Percentiles rank a stretch among this genome's conserved stretches.
These are phyloP conservation scores for Didymella arachidicola DNA, from an alignment of 2,329 filamentous ascomycete genomes.

Conservation along the genomic window DNA sequence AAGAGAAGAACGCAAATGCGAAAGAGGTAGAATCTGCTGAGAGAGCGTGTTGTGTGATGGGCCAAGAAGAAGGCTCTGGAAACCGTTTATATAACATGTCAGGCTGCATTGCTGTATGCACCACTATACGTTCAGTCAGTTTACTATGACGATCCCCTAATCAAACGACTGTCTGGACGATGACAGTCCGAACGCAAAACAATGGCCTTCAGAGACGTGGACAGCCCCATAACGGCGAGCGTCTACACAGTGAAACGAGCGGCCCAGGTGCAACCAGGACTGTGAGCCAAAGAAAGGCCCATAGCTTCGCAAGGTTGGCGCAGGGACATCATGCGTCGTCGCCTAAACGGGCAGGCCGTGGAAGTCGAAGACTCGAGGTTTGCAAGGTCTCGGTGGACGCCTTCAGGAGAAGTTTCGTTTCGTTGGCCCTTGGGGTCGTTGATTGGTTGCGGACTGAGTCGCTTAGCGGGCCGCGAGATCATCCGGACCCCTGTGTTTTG, in stretches of 20 bases:
- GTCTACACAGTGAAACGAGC: slow-evolving; percentile 44
- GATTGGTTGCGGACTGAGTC: slow-evolving; percentile 40
- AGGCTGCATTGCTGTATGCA: slow-evolving; percentile 14
- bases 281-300: slow-evolving; percentile 43
- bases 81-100: slow-evolving; percentile 38
- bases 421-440: slow-evolving; percentile 18
- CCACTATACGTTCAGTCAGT: slow-evolving; percentile 22
- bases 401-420: slow-evolving; percentile 42
- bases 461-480: slow-evolving; percentile 37
- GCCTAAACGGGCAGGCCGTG: slow-evolving; percentile 28
- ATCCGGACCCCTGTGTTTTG: slow-evolving; percentile 41
- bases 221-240: slow-evolving; percentile 39
- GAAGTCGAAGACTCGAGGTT: slow-evolving; percentile 22
- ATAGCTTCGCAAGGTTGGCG: slow-evolving; percentile 24
- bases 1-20: slow-evolving; percentile 20
- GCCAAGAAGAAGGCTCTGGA: slow-evolving; percentile 19
- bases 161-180: slow-evolving; percentile 39
- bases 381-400: slow-evolving; percentile 24
- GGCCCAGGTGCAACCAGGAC: slow-evolving; percentile 30
- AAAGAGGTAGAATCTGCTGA: slow-evolving; percentile 30
- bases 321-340: slow-evolving; percentile 42
- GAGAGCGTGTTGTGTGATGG: slow-evolving; percentile 35
- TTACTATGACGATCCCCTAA: slow-evolving; percentile 41
- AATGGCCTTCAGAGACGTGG: slow-evolving; percentile 29
- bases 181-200: slow-evolving; percentile 37